A percentile compares a stretch with the other conserved stretches of the same genome.
Evolutionary conservation across 1,139 yeast species (phyloP).

Genomic region (Scheffersomyces lignicola): DNA sequence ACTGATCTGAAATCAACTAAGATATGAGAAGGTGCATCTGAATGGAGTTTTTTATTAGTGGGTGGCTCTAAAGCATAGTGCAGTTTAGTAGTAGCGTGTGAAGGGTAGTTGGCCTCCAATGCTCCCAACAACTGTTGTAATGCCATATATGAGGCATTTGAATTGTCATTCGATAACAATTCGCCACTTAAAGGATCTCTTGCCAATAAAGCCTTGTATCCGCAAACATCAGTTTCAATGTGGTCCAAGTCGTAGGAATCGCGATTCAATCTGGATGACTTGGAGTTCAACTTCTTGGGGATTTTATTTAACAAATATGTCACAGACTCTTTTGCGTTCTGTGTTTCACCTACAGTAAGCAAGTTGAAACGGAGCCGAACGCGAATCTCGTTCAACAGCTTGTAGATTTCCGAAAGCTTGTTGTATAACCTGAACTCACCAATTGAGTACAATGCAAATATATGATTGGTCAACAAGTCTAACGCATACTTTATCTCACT

Average conservation of each 20-base stretch:
- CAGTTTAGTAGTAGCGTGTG: slow-evolving; percentile 34
- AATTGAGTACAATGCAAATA: slow-evolving; percentile 68
- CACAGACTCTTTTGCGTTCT: slow-evolving; percentile 57
- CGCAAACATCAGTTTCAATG: slow-evolving; percentile 62
- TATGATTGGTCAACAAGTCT: slow-evolving; percentile 58
- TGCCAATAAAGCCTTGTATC: slow-evolving; percentile 70
- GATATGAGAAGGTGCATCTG: slow-evolving; percentile 69
- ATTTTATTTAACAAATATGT: slow-evolving; percentile 63
- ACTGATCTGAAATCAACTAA: slow-evolving; percentile 79
- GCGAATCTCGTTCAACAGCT: slow-evolving; percentile 64
- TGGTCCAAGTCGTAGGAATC: slow-evolving; percentile 43
- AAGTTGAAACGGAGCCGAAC: slow-evolving; percentile 56
- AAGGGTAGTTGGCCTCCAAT: slow-evolving; percentile 71
- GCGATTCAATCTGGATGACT: slow-evolving; percentile 41
- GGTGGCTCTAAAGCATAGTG: slow-evolving; percentile 44
- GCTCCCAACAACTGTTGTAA: slow-evolving; percentile 71
- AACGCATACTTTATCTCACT: slow-evolving; percentile 61
- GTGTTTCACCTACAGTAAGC: slow-evolving; percentile 59
- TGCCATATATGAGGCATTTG: slow-evolving; percentile 61
- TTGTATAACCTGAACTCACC: slow-evolving; percentile 65
- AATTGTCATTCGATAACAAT: slow-evolving; percentile 45
- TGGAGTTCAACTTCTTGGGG: slow-evolving; percentile 63
- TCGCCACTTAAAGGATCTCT: slow-evolving; percentile 66
- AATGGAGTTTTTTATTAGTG: slow-evolving; percentile 45
- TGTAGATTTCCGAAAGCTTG: slow-evolving; percentile 53